Evolutionary conservation across 345 rosid species (phyloP).

Genomic region (Eucalyptus caleyi): DNA sequence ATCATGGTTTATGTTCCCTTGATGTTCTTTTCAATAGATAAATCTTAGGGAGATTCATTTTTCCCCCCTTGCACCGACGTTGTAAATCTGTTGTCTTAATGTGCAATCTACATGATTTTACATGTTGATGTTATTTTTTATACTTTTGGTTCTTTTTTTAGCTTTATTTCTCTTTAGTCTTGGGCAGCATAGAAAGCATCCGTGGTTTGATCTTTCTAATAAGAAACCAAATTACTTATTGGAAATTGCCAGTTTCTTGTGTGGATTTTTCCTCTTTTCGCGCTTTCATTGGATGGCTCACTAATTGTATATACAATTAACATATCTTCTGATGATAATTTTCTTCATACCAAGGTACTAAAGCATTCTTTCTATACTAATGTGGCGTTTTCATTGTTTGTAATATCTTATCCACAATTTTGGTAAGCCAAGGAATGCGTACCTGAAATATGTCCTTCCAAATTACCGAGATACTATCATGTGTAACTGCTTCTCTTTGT

Average conservation of each 20-base stretch:
- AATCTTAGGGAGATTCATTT: not conserved
- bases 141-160: not conserved
- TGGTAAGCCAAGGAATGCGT: not conserved
- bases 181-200: not conserved
- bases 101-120: not conserved
- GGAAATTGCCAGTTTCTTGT: not conserved
- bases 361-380: not conserved
- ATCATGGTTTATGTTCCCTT: not conserved
- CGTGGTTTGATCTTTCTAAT: not conserved
- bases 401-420: not conserved
- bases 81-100: not conserved
- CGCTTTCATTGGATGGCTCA: not conserved
- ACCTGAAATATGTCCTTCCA: not conserved
- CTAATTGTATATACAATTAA: not conserved
- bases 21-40: not conserved
- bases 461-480: not conserved
- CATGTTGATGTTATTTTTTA: not conserved
- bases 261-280: not conserved
- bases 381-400: not conserved
- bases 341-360: not conserved
- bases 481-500: not conserved
- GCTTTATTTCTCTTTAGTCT: not conserved
- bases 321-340: not conserved
- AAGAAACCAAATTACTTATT: not conserved
- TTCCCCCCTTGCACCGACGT: not conserved